A percentile compares a stretch with the other conserved stretches of the same genome.
phyloP scores from a whole-genome alignment of 192 early-diverging fungal species.

The Phycomyces nitens region DNA sequence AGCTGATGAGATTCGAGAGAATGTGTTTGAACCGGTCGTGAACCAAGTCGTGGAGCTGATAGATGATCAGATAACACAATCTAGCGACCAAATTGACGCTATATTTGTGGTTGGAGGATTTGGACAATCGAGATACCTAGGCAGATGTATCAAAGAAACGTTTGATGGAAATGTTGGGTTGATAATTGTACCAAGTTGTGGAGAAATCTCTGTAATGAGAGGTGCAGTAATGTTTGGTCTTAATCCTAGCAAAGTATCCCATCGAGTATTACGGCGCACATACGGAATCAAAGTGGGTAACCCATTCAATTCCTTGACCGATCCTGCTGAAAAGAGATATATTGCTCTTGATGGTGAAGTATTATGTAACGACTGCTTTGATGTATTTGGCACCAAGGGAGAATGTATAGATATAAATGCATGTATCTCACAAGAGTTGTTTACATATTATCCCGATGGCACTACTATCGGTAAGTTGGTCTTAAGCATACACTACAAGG shows the following conservation, averaged over 20 bases:
- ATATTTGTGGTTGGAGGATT: slow-evolving; percentile 49
- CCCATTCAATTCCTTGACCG: slow-evolving; percentile 37
- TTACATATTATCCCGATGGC: too few species aligned
- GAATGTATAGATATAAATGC: too few species aligned
- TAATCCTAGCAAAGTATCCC: slow-evolving; percentile 33
- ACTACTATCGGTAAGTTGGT: neutral
- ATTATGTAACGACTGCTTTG: slow-evolving; percentile 30
- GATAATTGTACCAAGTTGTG: slow-evolving; percentile 39
- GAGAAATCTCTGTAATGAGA: slow-evolving; percentile 45
- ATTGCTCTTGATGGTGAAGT: neutral
- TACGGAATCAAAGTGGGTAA: slow-evolving; percentile 44
- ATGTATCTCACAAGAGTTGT: too few species aligned
- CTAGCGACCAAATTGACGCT: slow-evolving; percentile 21
- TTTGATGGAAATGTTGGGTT: slow-evolving; percentile 29
- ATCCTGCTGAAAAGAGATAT: slow-evolving; percentile 30
- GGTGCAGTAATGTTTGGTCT: slow-evolving; percentile 45
- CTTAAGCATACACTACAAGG: too few species aligned
- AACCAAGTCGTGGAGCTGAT: slow-evolving; percentile 38
- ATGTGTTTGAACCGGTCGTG: slow-evolving; percentile 47
- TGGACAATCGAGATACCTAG: slow-evolving; percentile 40
- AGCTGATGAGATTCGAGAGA: slow-evolving; percentile 36
- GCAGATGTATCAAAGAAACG: slow-evolving; percentile 25
- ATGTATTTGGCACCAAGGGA: neutral
- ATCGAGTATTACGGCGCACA: slow-evolving; percentile 37
- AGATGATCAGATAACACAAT: slow-evolving; percentile 30